Evolutionary conservation across 2,329 filamentous ascomycete species (phyloP), one percentile per base, ranked within the genome.

Genomic region (Botrytis galanthina): DNA sequence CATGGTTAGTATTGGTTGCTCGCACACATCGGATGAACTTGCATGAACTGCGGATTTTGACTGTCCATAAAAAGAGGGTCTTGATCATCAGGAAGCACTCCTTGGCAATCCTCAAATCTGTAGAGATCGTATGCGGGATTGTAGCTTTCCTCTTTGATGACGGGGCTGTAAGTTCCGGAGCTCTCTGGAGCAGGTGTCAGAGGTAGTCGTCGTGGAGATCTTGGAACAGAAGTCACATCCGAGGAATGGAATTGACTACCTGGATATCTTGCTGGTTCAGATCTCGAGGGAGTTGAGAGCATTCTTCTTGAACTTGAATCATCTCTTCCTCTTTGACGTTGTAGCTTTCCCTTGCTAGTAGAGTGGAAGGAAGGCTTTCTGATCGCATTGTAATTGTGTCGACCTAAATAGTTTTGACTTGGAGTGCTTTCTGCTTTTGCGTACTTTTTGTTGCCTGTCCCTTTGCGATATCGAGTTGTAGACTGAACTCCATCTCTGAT

Each of bases 391-490:
- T 42, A 51, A n/a, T 69, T 60, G 42, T 69, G 42, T 1, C 71
- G 66, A 29, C 51, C 32, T 37, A 42, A n/a, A 22, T 32, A 51
- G n/a, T 20, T 69, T 29, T 54, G 70, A 32, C 46, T 57, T n/a
- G n/a, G 32, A 12, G 22, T 20, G 12, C 48, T 42, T 37, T 73
- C 72, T n/a, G 72, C 44, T 18, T 70, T 73, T 57, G 77, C 76
- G n/a, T 78, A 73, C 75, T 82, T 84, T 75, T 83, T 86, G 75
- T 79, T 79, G 71, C 63, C 81, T 78, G 74, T 83, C 78, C 74
- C 83, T 83, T 90, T 91, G 76, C 92, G 89, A 81, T 93, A 94
- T 76, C 91, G 85, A 1, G 95, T 98, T 0, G 95, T 98, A 74
- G 93, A 95, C 82, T 94, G 90, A 68, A 98, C 92, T 39, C 93